Evolutionary conservation across 371 early-diverging fungal genomes (phyloP).

Genomic region (Mortierella sp.): DNA sequence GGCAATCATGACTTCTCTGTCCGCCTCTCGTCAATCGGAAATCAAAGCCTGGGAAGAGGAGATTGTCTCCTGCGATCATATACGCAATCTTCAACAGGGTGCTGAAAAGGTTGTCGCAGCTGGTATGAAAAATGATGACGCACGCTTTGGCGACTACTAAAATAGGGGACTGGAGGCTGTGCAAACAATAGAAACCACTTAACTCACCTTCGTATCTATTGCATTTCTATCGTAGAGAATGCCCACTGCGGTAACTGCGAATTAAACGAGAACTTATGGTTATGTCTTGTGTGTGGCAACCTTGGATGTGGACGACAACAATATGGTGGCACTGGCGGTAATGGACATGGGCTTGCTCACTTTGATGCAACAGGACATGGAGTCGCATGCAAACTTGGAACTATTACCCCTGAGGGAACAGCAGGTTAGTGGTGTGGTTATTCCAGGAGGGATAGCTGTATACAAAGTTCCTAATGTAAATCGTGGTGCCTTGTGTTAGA

Average conservation of each 20-base stretch:
- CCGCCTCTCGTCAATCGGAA: conserved; percentile 88
- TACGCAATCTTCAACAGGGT: conserved; percentile 76
- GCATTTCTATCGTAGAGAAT: conserved; percentile 53
- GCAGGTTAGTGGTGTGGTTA: conserved; percentile 71
- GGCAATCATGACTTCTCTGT: conserved; percentile 79
- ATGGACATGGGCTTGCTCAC: conserved; percentile 96
- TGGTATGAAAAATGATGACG: conserved; percentile 27
- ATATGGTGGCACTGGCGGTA: conserved; percentile 99
- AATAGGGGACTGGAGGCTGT: neutral
- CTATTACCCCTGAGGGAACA: conserved; percentile 97
- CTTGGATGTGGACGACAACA: conserved; percentile 91
- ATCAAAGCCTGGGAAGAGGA: conserved; percentile 95
- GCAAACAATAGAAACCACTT: neutral
- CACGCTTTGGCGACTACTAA: neutral
- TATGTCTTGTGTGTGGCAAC: conserved; percentile 83
- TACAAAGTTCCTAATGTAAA: neutral
- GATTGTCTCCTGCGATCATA: conserved; percentile 86
- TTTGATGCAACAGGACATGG: conserved; percentile 87
- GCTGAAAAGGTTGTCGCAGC: conserved; percentile 62
- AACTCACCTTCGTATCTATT: neutral
- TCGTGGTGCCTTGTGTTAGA: conserved; percentile 62
- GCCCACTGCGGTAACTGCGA: conserved; percentile 93
- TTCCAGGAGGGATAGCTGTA: neutral
- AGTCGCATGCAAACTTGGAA: conserved; percentile 92
- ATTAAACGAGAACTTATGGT: conserved; percentile 86